A percentile compares a stretch with the other conserved stretches of the same genome.
phyloP scores from a whole-genome alignment of 441 rosid species.

The Lepidium campestre region DNA sequence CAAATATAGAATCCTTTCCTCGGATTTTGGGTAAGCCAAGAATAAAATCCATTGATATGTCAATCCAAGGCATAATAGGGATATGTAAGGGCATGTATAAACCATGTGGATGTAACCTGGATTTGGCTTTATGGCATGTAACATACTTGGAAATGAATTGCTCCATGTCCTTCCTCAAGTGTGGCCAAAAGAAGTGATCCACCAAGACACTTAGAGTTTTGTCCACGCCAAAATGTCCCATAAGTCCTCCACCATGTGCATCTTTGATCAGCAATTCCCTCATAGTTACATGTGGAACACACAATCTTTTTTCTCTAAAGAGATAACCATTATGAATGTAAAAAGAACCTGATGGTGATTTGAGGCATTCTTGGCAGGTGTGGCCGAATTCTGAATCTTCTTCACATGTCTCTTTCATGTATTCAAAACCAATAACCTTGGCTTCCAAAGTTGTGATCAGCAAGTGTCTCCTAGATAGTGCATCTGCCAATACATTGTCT shows the following conservation, averaged over 20 bases:
- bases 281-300: no score
- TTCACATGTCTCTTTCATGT: no score
- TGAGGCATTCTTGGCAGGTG: no score
- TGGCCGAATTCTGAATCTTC: background rate
- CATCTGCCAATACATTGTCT: background rate
- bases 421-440: background rate
- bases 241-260: background rate
- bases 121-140: background rate
- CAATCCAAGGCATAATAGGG: background rate
- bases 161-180: background rate
- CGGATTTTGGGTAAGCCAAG: background rate
- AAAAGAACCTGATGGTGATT: no score
- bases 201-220: accelerated
- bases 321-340: no score
- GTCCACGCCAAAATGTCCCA: background rate
- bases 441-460: background rate
- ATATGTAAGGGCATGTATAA: background rate
- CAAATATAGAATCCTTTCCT: background rate
- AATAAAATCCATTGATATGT: background rate
- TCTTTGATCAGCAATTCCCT: no score
- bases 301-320: no score
- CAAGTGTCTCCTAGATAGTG: background rate
- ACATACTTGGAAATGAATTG: accelerated
- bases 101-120: background rate
- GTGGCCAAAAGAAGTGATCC: background rate